Conservation (phyloP, 176 grass and related monocot species). For the Oryza rufipogon region DNA sequence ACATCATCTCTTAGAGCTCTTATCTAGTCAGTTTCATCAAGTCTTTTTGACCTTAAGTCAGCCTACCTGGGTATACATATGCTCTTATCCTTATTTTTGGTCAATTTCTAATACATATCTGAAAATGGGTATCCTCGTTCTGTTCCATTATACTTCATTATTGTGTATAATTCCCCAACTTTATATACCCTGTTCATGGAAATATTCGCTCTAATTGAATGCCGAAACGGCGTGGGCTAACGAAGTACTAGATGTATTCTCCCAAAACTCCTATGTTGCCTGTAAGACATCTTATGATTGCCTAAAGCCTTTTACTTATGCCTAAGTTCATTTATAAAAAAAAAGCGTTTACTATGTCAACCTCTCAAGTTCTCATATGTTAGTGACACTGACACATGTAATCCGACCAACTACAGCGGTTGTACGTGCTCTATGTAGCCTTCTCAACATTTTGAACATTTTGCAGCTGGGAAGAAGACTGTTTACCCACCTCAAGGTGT, state of each 20-base stretch:
- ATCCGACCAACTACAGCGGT: not conserved
- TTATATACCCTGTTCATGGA: not conserved
- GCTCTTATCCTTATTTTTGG: not conserved
- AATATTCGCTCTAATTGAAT: not conserved
- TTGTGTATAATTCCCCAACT: not conserved
- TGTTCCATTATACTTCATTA: not conserved
- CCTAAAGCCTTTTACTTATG: not conserved
- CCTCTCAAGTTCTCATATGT: constrained; percentile 19
- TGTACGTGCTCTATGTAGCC: not conserved
- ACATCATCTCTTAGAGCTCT: constrained; percentile 14
- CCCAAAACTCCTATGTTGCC: not conserved
- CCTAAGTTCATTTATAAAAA: too few species aligned
- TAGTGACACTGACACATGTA: not conserved
- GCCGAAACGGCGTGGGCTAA: not conserved
- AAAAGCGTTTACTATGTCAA: not conserved
- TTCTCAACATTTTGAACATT: constrained; percentile 20
- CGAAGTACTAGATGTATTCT: not conserved
- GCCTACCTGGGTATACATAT: not conserved
- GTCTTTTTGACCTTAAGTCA: not conserved
- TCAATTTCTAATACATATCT: not conserved
- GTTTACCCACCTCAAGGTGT: constrained; percentile 98
- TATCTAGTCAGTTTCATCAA: constrained; percentile 18
- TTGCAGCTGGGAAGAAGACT: constrained; percentile 86
- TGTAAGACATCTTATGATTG: not conserved
- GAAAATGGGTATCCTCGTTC: not conserved